Evolutionary conservation across 768 basidiomycete species (phyloP).

Genomic region (Lactarius trivialis): DNA sequence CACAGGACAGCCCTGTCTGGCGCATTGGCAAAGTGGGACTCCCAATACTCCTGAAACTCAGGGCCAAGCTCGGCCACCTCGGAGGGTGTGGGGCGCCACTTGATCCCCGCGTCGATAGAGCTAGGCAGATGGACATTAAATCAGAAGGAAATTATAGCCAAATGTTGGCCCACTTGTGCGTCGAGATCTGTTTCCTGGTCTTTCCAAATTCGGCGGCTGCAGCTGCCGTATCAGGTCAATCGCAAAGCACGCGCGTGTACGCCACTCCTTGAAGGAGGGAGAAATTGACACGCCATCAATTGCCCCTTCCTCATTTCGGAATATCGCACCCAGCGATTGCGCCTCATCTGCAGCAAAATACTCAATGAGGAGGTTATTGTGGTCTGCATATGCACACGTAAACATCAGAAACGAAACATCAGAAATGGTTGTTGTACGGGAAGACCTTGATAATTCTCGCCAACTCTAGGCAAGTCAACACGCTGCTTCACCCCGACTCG

Average conservation of each 20-base stretch:
- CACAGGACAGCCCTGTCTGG: conserved; percentile 25
- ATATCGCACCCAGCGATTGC: conserved; percentile 22
- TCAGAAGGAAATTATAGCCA: not conserved
- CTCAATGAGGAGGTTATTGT: conserved; percentile 14
- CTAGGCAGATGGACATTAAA: conserved; percentile 5
- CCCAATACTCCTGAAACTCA: conserved; percentile 24
- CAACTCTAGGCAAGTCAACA: conserved; percentile 32
- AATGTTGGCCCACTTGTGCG: conserved; percentile 47
- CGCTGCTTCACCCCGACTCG: conserved; percentile 27
- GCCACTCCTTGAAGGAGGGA: conserved; percentile 15
- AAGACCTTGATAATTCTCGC: conserved; percentile 36
- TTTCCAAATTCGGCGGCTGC: conserved; percentile 31
- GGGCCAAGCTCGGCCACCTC: conserved; percentile 26
- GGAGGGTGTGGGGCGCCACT: conserved; percentile 22
- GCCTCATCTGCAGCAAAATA: conserved; percentile 17
- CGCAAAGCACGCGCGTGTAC: not conserved
- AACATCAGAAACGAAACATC: not conserved
- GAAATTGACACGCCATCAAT: conserved; percentile 13
- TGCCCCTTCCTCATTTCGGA: conserved; percentile 11
- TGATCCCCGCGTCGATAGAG: conserved; percentile 26
- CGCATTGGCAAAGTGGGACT: conserved; percentile 20
- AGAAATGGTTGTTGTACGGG: not conserved
- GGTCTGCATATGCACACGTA: conserved; percentile 3
- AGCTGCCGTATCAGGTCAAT: conserved; percentile 23
- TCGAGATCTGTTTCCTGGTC: conserved; percentile 40